Evolutionary conservation across 768 basidiomycete species (phyloP), one percentile per base, ranked within the genome.

Genomic region (Hygrophoropsis aurantiaca): DNA sequence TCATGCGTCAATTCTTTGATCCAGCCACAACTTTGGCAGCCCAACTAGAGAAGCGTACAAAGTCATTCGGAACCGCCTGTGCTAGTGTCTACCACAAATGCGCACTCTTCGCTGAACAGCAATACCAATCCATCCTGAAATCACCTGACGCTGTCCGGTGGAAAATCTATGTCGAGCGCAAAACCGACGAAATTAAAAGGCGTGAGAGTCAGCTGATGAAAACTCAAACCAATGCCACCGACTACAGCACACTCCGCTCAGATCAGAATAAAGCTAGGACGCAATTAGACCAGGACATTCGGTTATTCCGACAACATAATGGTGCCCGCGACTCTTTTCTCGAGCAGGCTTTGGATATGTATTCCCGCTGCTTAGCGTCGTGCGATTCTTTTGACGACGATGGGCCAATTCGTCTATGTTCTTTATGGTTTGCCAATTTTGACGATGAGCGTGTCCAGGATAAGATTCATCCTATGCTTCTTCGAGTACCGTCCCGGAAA

Each of bases 351-450:
- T 73, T 97, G 46, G 75, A 82, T 33, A 94, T 94, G 90, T 94
- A 91, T 66, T 85, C 92, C 3, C 78, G 74, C 15, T 85, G 85
- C 50, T 74, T 99, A 32, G 69, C 78, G 23, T 62, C 75, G 1
- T 87, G 89, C 0, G 85, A 92, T 55, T 67, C 67, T 0, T 85
- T 81, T 51, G 90, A 98, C 59, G 83, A 85, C 46, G 82, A 88
- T 44, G 83, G 81, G 1, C 74, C 86, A 3, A 87, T 93, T 44
- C 82, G 91, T 10, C 74, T 99, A 23, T 85, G 83, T 54, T 94
- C 94, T 2, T 75, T 98, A 3, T 98, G 95, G 97, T 84, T 97
- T 51, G 81, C 87, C 1, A 90, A 93, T 58, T 88, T 93, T 53
- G 80, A 87, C 34, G 78, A 84, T 51, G 65, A 61, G 37, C 62